Evolutionary conservation across 2,329 filamentous ascomycete species (phyloP).

Genomic region (Lachnellula cervina): DNA sequence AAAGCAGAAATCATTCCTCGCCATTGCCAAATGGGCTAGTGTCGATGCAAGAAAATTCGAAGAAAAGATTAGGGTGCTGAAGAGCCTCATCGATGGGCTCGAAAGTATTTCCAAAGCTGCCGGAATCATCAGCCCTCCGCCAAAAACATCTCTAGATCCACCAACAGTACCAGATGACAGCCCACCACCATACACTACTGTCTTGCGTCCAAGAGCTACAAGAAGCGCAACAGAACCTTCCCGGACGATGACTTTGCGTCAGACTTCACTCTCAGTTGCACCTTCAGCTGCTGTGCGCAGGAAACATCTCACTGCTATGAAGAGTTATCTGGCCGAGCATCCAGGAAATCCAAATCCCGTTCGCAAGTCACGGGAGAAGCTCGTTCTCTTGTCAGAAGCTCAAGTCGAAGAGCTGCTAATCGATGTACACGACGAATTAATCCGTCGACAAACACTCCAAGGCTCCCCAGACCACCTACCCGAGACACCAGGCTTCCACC

Average conservation of each 20-base stretch:
- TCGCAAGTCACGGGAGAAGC: conserved; percentile 9
- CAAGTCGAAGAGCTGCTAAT: conserved; percentile 18
- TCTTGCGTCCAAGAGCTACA: not conserved
- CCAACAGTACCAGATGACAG: conserved; percentile 3
- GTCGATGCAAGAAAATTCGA: conserved; percentile 22
- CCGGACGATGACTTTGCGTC: not conserved
- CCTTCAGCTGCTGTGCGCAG: not conserved
- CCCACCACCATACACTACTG: conserved; percentile 17
- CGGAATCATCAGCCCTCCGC: conserved; percentile 1
- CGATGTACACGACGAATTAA: conserved; percentile 20
- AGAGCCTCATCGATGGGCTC: conserved; percentile 20
- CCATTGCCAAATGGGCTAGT: conserved; percentile 20
- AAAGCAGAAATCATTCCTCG: conserved; percentile 20
- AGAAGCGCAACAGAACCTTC: not conserved
- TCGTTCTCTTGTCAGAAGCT: conserved; percentile 3
- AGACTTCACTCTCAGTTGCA: not conserved
- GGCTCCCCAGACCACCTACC: not conserved
- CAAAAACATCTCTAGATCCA: not conserved
- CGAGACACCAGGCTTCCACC: conserved; percentile 2
- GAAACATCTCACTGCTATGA: conserved; percentile 10
- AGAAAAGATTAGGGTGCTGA: conserved; percentile 18
- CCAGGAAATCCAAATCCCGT: not conserved
- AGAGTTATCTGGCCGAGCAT: conserved; percentile 1
- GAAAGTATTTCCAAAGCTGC: conserved; percentile 18
- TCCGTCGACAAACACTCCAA: conserved; percentile 17